Evolutionary conservation across 345 rosid genomes (phyloP), one percentile per base, ranked within the genome.

Genomic region (Draba incana): DNA sequence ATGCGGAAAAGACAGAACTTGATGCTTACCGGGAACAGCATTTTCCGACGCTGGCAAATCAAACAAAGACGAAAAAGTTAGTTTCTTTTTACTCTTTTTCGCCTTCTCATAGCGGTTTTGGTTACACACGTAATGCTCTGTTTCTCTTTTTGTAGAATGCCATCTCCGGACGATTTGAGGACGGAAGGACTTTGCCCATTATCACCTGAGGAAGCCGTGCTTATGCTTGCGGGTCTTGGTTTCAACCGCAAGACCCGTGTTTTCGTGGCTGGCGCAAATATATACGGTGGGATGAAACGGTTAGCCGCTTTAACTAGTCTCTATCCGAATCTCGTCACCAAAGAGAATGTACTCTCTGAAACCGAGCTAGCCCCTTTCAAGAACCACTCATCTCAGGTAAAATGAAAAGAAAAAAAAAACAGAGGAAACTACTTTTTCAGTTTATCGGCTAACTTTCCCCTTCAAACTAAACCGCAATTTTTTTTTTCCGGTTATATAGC

Each of bases 181-280:
- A 75, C 80, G 9, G 98, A 91, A 81, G 99, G 99, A 48, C 74
- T 94, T 57, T 94, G 97, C 44, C 98, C 99, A 1, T 79, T 94
- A 70, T 80, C 96, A 31, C 99, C 99, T 5, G 98, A 94, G 83
- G 99, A 92, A 82, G 86, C 97, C 0, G 84, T 88, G 49, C 98
- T 92, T 35, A 88, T 89, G 93, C 96, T 94, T 53, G 91, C 89
- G 2, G 99, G 93, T 71, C 97, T 94, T 12, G 97, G 99, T 58
- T 94, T 94, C 79, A 83, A 72, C 62, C 81, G 98, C 23, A 83
- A 82, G 82, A 88, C 99, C 1, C 89, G 71, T 38, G 71, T 92
- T 50, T 94, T 77, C 41, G 86, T 94, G 37, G 99, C 99, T 2
- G 97, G 99, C 5, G 96, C 97, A 0, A 86, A 88, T 58, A 89